phyloP scores from a whole-genome alignment of 2,329 filamentous ascomycete genomes.

The Drechmeria coniospora region DNA sequence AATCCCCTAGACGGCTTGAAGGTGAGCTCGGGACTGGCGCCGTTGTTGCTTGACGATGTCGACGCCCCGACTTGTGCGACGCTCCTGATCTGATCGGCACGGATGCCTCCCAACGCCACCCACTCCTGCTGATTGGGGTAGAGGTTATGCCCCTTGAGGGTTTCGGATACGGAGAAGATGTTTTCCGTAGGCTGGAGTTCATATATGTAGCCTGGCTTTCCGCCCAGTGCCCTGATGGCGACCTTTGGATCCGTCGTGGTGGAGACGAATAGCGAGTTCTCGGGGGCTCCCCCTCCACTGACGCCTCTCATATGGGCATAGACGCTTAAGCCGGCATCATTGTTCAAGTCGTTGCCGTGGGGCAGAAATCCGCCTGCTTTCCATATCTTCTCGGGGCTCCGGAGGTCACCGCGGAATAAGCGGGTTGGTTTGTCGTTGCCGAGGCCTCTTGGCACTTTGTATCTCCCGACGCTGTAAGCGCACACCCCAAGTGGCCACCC shows the following conservation, averaged over 20 bases:
- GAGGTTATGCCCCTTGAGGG: not conserved
- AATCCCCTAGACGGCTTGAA: not conserved
- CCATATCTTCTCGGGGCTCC: not conserved
- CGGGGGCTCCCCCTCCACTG: not conserved
- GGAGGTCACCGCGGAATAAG: not conserved
- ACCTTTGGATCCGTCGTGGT: not conserved
- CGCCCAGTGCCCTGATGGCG: not conserved
- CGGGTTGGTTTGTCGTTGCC: no score
- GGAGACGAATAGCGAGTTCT: not conserved
- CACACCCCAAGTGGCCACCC: no score
- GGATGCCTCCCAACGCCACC: not conserved
- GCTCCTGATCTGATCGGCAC: not conserved
- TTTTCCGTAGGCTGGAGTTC: conserved; percentile 1
- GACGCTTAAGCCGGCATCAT: not conserved
- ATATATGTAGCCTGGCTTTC: not conserved
- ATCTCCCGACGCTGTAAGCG: no score
- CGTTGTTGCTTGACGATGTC: not conserved
- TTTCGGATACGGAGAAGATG: conserved; percentile 1
- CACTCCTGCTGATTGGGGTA: not conserved
- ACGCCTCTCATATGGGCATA: not conserved
- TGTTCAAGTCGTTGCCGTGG: not conserved
- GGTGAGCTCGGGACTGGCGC: not conserved
- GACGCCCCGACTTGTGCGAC: not conserved
- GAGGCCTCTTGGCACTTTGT: no score
- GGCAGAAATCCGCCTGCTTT: conserved; percentile 1